Percentiles rank a stretch among this genome's conserved stretches.
phyloP scores from a whole-genome alignment of 2,329 filamentous ascomycete genomes.

The Microdochium bolleyi region DNA sequence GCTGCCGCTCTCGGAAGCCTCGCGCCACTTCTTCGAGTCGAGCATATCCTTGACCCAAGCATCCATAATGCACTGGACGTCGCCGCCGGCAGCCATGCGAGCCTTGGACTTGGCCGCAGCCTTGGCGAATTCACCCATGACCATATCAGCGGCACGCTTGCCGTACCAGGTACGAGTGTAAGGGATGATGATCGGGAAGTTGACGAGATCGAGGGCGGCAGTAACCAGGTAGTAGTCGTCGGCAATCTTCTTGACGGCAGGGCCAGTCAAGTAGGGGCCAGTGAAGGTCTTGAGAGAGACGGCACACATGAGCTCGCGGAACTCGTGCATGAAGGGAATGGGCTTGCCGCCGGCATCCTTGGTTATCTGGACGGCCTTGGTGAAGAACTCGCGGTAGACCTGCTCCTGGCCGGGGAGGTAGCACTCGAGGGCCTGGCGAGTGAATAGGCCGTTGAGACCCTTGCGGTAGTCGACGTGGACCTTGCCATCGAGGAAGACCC shows the following conservation, averaged over 20 bases:
- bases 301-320: slow-evolving; percentile 92
- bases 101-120: slow-evolving; percentile 92
- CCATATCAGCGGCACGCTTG: slow-evolving; percentile 91
- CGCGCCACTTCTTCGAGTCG: slow-evolving; percentile 73
- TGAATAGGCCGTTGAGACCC: slow-evolving; percentile 91
- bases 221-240: slow-evolving; percentile 97
- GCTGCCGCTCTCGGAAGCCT: slow-evolving; percentile 67
- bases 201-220: slow-evolving; percentile 90
- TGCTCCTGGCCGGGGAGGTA: slow-evolving; percentile 92
- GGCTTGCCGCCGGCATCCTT: slow-evolving; percentile 65
- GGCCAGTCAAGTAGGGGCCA: slow-evolving; percentile 87
- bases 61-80: slow-evolving; percentile 89
- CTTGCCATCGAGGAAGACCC: slow-evolving; percentile 96
- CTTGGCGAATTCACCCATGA: slow-evolving; percentile 79
- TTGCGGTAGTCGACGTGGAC: slow-evolving; percentile 95
- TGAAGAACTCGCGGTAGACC: slow-evolving; percentile 82
- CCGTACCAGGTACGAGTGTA: slow-evolving; percentile 97
- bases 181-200: slow-evolving; percentile 93
- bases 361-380: slow-evolving; percentile 68
- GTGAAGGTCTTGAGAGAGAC: slow-evolving; percentile 96
- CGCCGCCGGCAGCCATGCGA: slow-evolving; percentile 80
- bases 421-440: slow-evolving; percentile 73
- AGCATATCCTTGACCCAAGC: slow-evolving; percentile 87
- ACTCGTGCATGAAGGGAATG: slow-evolving; percentile 79
- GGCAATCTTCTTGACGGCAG: slow-evolving; percentile 85